Base-by-base conservation (phyloP, 306 rosid genomes). In the Ammopiptanthus mongolicus region DNA sequence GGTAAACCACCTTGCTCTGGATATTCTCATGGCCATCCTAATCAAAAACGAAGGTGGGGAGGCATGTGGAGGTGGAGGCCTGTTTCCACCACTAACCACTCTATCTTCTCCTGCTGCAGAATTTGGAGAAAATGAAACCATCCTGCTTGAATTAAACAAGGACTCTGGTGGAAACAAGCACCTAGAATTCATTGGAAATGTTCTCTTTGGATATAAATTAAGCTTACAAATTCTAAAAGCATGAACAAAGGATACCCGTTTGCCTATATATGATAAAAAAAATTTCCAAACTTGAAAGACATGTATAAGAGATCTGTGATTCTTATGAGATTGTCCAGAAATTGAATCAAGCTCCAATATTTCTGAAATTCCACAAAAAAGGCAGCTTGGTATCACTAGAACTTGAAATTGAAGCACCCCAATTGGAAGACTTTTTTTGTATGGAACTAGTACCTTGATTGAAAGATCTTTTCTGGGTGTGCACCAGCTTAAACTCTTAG, bases 1-100 rank as follows among this genome's bases (percentile, higher is more conserved):
- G 18, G 65, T 76, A 81, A 92, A 91, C 97, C 97, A 95, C 83
- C 91, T 88, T 74, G 99, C 93, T 90, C 99, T 86, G 8, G 97
- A 92, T 62, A 95, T 86, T 79, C 93, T 90, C 91, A 92, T 89
- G 15, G 96, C 97, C 79, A 81, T 75, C 61, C 88, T 21, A 48
- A 82, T 75, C 28, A 77, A 61, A 79, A 78, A 73, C 0, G 97
- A 58, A 57, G 89, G 81, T 36, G 91, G 76, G 3, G 81, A 65
- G 53, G 65, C 74, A 18, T 84, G 83, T 71, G 80, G n/a, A n/a
- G n/a, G 84, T 70, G 79, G 23, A 76, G 88, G 51, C 85, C 87
- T 73, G 47, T 39, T 81, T 75, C 89, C 37, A n/a, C 64, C 36
- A 65, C 74, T 47, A 47, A 62, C 66, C 36, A 8, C 47, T 21